Conservation (phyloP, 2,329 filamentous ascomycete genomes). For the Penicillium sp. region DNA sequence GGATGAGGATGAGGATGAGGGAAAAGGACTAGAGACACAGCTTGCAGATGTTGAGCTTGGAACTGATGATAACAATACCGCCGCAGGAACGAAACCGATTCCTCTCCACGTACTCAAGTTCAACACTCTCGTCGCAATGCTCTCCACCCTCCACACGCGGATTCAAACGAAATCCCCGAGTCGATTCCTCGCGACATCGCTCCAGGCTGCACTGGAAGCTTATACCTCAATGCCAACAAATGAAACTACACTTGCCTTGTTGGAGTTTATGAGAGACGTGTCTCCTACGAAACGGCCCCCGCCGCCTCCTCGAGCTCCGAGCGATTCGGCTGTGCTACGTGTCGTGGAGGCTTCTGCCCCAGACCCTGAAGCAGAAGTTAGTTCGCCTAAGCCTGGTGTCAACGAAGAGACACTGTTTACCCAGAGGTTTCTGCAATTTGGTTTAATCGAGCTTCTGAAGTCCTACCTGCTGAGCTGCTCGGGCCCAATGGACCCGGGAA, state of each 20-base stretch:
- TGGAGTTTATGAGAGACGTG: constrained; percentile 63
- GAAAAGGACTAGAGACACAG: constrained; percentile 6
- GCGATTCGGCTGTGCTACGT: constrained; percentile 48
- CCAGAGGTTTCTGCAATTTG: constrained; percentile 63
- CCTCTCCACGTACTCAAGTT: constrained; percentile 42
- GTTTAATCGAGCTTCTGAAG: constrained; percentile 65
- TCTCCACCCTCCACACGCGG: constrained; percentile 62
- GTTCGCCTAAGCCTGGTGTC: constrained; percentile 42
- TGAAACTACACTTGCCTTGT: constrained; percentile 61
- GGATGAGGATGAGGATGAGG: constrained; percentile 38
- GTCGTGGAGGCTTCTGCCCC: constrained; percentile 48
- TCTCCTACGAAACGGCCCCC: constrained; percentile 63
- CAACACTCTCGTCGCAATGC: constrained; percentile 54
- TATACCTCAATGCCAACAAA: constrained; percentile 62
- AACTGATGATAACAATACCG: constrained; percentile 23
- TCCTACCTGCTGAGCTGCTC: constrained; percentile 58
- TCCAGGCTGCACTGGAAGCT: constrained; percentile 65
- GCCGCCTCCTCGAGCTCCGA: constrained; percentile 63
- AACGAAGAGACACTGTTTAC: constrained; percentile 58
- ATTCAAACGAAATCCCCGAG: constrained; percentile 69
- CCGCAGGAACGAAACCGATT: constrained; percentile 19
- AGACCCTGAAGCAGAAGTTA: constrained; percentile 62
- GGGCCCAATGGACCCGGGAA: constrained; percentile 40
- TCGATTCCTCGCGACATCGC: constrained; percentile 66
- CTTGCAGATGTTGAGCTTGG: constrained; percentile 22